Base-by-base conservation (phyloP, 139 green algal species). In the Ostreobium quekettii region DNA sequence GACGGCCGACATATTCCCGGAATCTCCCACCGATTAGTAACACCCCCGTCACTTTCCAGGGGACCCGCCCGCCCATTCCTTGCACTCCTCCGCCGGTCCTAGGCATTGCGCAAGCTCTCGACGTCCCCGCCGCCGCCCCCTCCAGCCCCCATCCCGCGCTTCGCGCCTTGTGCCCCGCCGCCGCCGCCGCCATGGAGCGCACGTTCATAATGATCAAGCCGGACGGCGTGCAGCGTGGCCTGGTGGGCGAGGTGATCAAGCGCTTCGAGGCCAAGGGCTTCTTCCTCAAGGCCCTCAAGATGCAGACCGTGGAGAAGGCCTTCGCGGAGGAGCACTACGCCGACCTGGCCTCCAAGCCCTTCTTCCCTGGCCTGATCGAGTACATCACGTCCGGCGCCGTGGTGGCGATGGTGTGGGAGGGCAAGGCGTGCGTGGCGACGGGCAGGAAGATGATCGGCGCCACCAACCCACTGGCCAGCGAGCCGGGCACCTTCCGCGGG, bases 271-370 rank as follows among this genome's bases (percentile, higher is more conserved):
- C 79, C 70, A 80, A 83, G 57, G 89, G 89, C 70, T 95, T 87
- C 83, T 85, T 76, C 48, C 88, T 95, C 42, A 69, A 76, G n/a
- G 90, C 73, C 47, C 76, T 96, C 28, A 94, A 95, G 82, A 73
- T 95, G 33, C 72, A 85, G 68, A 93, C 89, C 53, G 90, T 96
- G 38, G 65, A 86, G 56, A 79, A 80, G 48, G 60, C 78, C 33
- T 82, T 86, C 33, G 90, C 91, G 4, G 89, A 97, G 81, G 84
- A 82, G 69, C 91, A 97, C 80, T 97, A 97, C 78, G 70, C 83
- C 5, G 91, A 97, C 76, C 83, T 97, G 24, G 83, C 76, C 59
- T 75, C 75, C 67, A 91, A 91, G 78, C 91, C 91, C 26, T 97
- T 97, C 82, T 97, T 95, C 81, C 26, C 37, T 7, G 80, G 36